A percentile compares a stretch with the other conserved stretches of the same genome.
Conservation (phyloP, 2,329 filamentous ascomycete species). For the Diaporthe vexans region DNA sequence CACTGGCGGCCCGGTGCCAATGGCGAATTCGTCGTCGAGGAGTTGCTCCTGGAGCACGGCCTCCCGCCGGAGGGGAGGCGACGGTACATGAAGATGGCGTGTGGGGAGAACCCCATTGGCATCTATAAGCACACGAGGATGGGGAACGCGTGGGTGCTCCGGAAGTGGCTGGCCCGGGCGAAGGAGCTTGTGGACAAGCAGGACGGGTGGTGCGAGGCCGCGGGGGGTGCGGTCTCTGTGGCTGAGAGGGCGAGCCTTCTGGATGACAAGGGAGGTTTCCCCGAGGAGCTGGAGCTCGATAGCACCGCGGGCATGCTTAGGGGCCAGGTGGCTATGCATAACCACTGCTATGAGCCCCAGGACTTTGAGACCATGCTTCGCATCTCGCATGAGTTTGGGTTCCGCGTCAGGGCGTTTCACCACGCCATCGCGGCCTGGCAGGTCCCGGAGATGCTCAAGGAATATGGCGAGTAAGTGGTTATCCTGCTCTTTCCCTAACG, state of each 20-base stretch:
- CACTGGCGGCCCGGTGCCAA: conserved; percentile 50
- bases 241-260: conserved; percentile 43
- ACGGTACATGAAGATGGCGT: conserved; percentile 62
- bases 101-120: conserved; percentile 59
- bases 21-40: conserved; percentile 56
- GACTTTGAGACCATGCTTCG: conserved; percentile 60
- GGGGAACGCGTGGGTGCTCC: conserved; percentile 56
- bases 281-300: conserved; percentile 56
- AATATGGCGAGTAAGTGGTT: conserved; percentile 52
- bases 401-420: conserved; percentile 57
- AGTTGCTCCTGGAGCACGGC: conserved; percentile 57
- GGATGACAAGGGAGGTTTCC: conserved; percentile 45
- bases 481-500: conserved; percentile 4
- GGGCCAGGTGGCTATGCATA: conserved; percentile 57
- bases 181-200: conserved; percentile 54
- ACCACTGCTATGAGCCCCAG: conserved; percentile 60
- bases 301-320: conserved; percentile 56
- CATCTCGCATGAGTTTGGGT: conserved; percentile 59
- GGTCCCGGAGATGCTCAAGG: conserved; percentile 56
- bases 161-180: conserved; percentile 56
- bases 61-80: conserved; percentile 50
- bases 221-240: conserved; percentile 41
- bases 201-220: conserved; percentile 47
- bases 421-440: conserved; percentile 57
- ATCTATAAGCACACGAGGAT: conserved; percentile 56